Conservation (phyloP, 208 protist species). For the Crithidia thermophila region DNA sequence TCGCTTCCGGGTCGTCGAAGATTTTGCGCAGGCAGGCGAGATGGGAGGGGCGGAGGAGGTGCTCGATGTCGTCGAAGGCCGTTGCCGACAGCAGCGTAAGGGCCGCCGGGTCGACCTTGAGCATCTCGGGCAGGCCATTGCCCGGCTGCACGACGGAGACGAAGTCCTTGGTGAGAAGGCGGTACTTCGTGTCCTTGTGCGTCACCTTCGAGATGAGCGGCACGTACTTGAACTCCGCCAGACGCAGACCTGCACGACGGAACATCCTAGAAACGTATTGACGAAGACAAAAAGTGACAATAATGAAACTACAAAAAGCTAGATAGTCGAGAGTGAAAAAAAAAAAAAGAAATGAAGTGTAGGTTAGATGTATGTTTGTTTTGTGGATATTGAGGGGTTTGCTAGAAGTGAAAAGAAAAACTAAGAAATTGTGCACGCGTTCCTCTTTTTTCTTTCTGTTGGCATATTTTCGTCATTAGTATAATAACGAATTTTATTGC, state of each 20-base stretch:
- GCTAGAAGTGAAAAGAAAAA: neutral
- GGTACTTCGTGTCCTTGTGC: slow-evolving; percentile 72
- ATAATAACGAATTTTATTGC: no score
- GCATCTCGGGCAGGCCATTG: slow-evolving; percentile 59
- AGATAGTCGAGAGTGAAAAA: no score
- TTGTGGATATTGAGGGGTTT: neutral
- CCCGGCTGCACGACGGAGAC: slow-evolving; percentile 76
- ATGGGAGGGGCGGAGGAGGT: slow-evolving; percentile 95
- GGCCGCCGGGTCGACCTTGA: slow-evolving; percentile 91
- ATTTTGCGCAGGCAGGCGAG: slow-evolving; percentile 93
- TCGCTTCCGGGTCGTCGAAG: slow-evolving; percentile 96
- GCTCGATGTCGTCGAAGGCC: slow-evolving; percentile 95
- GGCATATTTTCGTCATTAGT: no score
- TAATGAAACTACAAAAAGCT: no score
- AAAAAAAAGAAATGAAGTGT: no score
- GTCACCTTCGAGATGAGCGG: slow-evolving; percentile 71
- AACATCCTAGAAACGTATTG: slow-evolving; percentile 41
- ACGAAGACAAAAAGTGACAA: no score
- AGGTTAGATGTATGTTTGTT: no score
- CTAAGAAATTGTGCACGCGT: no score
- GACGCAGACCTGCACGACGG: slow-evolving; percentile 39
- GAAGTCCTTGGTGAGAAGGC: slow-evolving; percentile 87
- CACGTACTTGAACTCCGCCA: slow-evolving; percentile 76
- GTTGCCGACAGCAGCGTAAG: slow-evolving; percentile 82
- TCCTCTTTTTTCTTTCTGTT: no score